Evolutionary conservation across 2,329 filamentous ascomycete species (phyloP).

Genomic region (Verticillium longisporum): DNA sequence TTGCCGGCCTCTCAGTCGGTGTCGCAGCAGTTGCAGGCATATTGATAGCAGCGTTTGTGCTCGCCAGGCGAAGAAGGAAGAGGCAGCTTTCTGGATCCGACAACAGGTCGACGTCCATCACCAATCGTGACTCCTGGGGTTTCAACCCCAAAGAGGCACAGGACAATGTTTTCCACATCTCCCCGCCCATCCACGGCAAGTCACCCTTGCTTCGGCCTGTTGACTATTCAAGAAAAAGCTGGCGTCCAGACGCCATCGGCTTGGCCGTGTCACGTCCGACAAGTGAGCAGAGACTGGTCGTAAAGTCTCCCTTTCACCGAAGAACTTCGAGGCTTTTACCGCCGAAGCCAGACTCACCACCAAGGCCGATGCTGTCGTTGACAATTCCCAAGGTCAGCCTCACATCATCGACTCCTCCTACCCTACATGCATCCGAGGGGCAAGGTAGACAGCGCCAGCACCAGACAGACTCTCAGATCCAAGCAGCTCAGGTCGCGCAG

Average conservation of each 20-base stretch:
- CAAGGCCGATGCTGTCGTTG: constrained; percentile 35
- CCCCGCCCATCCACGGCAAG: constrained; percentile 28
- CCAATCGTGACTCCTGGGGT: neutral
- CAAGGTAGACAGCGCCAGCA: constrained; percentile 1
- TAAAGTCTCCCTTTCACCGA: constrained; percentile 12
- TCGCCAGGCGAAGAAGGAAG: neutral
- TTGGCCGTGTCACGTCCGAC: constrained; percentile 32
- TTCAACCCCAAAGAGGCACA: neutral
- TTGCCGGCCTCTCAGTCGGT: constrained; percentile 10
- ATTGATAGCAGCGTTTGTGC: neutral
- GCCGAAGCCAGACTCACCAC: constrained; percentile 22
- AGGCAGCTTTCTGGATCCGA: neutral
- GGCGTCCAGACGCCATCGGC: constrained; percentile 32
- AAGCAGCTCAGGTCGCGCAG: constrained; percentile 6
- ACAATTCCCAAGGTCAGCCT: constrained; percentile 22
- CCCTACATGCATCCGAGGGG: constrained; percentile 2
- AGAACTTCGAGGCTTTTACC: constrained; percentile 37
- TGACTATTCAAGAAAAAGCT: constrained; percentile 15
- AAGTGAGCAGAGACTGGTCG: constrained; percentile 13
- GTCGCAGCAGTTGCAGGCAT: constrained; percentile 6
- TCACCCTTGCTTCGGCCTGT: constrained; percentile 10
- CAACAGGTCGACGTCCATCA: neutral
- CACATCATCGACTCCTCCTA: constrained; percentile 1
- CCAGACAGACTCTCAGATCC: constrained; percentile 8
- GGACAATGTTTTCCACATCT: constrained; percentile 30